Evolutionary conservation across 345 rosid species (phyloP), one percentile per base, ranked within the genome.

Genomic region (Populus alba): DNA sequence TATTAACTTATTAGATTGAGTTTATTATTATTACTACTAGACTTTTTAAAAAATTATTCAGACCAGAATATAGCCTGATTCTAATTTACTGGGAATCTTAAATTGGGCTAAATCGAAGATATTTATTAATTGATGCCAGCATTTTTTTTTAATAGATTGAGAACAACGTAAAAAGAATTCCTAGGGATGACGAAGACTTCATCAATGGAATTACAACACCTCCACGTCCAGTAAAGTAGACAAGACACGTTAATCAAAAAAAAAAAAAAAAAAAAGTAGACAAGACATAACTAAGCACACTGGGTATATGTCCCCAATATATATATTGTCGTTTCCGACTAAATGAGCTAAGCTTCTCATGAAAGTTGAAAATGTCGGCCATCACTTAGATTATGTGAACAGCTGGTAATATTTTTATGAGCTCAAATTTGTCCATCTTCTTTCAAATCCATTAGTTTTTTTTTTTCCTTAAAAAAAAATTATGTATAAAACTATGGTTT

Each of bases 351-450:
- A 65, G 65, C 49, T 59, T 62, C 78, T 37, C 80, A 80, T 18
- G 53, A 72, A 72, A 69, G 59, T 37, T 80, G 69, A 45, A 65
- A 47, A 70, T 87, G 88, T 85, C 88, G 77, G 84, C 86, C 90
- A 87, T 76, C 75, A 70, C 71, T 8, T 31, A 37, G 61, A 76
- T 31, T 33, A 27, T 27, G 33, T 65, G 38, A 65, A 65, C 66
- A n/a, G 27, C 27, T 27, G 5, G 37, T 7, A 7, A 0, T 39
- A 8, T 8, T 39, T 39, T 39, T 8, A 39, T 8, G 43, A 39
- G 43, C 10, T 39, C 43, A 39, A 8, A 39, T 39, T 39, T 39
- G 16, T 45, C 49, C 16, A 12, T 12, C 49, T 45, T 10, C 49
- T 45, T 45, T 45, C 47, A 33, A 33, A 33, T 33, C 0, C 6